These are phyloP conservation scores for Solanum ahanhuiri DNA, from an alignment of 257 asterid genomes.

Conservation along the genomic window DNA sequence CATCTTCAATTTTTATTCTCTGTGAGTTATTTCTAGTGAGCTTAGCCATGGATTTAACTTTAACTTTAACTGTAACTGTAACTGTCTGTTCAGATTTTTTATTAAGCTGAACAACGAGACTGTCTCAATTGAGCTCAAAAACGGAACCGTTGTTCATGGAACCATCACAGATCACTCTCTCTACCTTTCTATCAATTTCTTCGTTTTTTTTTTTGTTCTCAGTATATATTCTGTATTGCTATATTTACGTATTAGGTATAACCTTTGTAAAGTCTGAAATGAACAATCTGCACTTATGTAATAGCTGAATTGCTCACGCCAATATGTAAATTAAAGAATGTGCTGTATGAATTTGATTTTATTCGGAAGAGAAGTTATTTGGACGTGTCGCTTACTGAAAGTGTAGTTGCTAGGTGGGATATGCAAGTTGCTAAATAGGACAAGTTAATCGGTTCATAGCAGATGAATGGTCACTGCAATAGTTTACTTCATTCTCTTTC, in stretches of 20 bases:
- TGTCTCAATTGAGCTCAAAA: slow-evolving; percentile 36
- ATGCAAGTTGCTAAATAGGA: neutral
- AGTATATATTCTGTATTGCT: neutral
- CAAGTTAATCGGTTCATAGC: neutral
- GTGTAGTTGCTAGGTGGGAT: neutral
- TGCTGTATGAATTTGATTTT: neutral
- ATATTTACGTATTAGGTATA: neutral
- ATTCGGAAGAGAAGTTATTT: neutral
- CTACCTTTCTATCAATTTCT: neutral
- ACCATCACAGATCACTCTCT: slow-evolving; percentile 23
- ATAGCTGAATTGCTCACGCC: neutral
- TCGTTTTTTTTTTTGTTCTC: neutral
- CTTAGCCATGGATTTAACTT: neutral
- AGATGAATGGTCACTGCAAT: neutral
- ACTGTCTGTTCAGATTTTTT: slow-evolving; percentile 13
- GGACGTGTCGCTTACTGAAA: neutral
- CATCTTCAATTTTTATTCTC: neutral
- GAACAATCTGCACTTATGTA: neutral
- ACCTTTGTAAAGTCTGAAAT: neutral
- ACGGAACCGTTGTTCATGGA: slow-evolving; percentile 36
- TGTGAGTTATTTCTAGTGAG: neutral
- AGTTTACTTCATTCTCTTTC: neutral
- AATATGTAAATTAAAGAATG: neutral
- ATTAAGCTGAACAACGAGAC: slow-evolving; percentile 39
- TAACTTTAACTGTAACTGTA: neutral